Evolutionary conservation across 345 rosid genomes (phyloP).

Genomic region (Excoecaria cochinchinensis): DNA sequence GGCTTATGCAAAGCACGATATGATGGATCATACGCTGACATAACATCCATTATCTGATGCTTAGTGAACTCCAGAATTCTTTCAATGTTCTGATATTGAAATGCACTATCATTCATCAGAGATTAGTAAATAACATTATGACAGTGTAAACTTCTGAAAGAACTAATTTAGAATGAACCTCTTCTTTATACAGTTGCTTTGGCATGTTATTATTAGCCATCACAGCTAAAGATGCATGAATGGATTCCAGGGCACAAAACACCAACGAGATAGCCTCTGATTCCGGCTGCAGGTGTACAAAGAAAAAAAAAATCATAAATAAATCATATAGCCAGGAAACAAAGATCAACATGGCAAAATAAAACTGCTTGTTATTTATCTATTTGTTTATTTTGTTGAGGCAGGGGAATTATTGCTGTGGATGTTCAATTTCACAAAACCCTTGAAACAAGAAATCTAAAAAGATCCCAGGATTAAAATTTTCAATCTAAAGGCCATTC

Average conservation of each 20-base stretch:
- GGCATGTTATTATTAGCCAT: conserved; percentile 93
- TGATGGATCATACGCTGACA: conserved; percentile 91
- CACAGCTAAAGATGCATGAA: conserved; percentile 88
- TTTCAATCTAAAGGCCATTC: background rate
- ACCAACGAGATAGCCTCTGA: conserved; percentile 62
- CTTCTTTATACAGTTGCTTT: conserved; percentile 92
- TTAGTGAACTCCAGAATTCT: conserved; percentile 93
- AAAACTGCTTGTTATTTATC: background rate
- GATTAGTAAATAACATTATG: conserved; percentile 3
- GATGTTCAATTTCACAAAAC: conserved; percentile 1
- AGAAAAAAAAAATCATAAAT: conserved; percentile 14
- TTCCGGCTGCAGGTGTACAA: conserved; percentile 58
- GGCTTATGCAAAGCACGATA: conserved; percentile 84
- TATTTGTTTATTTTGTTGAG: background rate
- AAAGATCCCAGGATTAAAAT: background rate
- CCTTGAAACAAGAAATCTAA: background rate
- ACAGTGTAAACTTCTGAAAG: conserved; percentile 9
- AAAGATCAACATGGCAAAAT: background rate
- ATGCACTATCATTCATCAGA: conserved; percentile 15
- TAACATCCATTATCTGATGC: conserved; percentile 78
- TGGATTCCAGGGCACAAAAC: conserved; percentile 90
- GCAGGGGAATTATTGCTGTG: background rate
- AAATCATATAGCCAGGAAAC: background rate
- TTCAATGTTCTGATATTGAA: conserved; percentile 72
- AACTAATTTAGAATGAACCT: conserved; percentile 49